These are phyloP conservation scores for Mucor circinelloides DNA, from an alignment of 371 early-diverging fungal species.

Conservation along the genomic window DNA sequence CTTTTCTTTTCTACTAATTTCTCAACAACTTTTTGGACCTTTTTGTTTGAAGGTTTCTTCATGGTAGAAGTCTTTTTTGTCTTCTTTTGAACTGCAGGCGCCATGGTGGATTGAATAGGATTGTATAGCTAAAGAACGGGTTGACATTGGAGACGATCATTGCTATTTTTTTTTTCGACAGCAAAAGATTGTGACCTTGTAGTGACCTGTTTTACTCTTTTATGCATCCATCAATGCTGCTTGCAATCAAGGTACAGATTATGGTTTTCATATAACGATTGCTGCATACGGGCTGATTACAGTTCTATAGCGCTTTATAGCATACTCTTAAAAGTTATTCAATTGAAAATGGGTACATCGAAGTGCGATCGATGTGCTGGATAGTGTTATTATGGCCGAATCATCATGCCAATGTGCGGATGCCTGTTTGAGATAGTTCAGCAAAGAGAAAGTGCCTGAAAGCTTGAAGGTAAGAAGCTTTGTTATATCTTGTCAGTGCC, in stretches of 20 bases:
- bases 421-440: no score
- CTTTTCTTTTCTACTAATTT: background rate
- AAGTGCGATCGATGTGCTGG: no score
- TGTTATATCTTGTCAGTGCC: no score
- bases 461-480: no score
- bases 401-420: no score
- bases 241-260: background rate
- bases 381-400: no score
- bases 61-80: constrained; percentile 1
- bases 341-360: no score
- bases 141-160: background rate
- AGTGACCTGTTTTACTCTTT: constrained; percentile 2
- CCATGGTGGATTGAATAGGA: background rate
- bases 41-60: constrained; percentile 4
- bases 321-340: no score
- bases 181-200: background rate
- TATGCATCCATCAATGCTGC: background rate
- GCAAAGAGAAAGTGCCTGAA: no score
- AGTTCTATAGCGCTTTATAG: background rate
- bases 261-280: background rate
- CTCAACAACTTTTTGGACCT: constrained; percentile 9
- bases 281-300: background rate
- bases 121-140: background rate
- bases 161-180: background rate
- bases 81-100: constrained; percentile 15